Evolutionary conservation across 2,329 filamentous ascomycete species (phyloP).

Genomic region (Alternaria gaisen): DNA sequence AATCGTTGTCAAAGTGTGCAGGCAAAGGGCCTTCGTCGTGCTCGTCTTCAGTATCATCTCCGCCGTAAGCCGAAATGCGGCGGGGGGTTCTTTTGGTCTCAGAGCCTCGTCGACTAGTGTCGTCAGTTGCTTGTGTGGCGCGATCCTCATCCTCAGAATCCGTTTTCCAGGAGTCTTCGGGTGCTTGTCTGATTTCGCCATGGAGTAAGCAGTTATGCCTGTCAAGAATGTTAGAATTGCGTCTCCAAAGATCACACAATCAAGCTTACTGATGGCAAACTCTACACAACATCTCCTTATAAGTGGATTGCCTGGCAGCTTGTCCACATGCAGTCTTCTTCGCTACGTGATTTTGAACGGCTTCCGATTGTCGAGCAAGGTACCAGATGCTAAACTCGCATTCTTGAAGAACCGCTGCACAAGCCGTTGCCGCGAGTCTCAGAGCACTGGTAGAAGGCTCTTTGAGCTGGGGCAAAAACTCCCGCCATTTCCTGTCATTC

Average conservation of each 20-base stretch:
- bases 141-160: constrained; percentile 10
- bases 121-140: constrained; percentile 11
- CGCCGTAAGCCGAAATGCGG: not conserved
- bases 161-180: constrained; percentile 20
- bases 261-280: constrained; percentile 45
- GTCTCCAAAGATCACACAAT: not conserved
- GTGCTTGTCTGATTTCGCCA: constrained; percentile 50
- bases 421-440: constrained; percentile 47
- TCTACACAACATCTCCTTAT: constrained; percentile 35
- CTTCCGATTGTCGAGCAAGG: constrained; percentile 43
- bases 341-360: constrained; percentile 17
- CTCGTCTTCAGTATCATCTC: not conserved
- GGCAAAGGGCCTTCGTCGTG: constrained; percentile 9
- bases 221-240: constrained; percentile 8
- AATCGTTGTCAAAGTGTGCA: constrained; percentile 25
- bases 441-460: constrained; percentile 32
- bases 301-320: constrained; percentile 22
- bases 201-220: constrained; percentile 54
- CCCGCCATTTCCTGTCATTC: constrained; percentile 39
- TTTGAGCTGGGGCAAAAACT: constrained; percentile 42
- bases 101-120: constrained; percentile 7
- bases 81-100: not conserved
- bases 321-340: constrained; percentile 13
- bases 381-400: constrained; percentile 54
- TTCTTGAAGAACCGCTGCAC: constrained; percentile 47